Conservation (phyloP, 441 rosid species). For the Aleurites moluccanus region DNA sequence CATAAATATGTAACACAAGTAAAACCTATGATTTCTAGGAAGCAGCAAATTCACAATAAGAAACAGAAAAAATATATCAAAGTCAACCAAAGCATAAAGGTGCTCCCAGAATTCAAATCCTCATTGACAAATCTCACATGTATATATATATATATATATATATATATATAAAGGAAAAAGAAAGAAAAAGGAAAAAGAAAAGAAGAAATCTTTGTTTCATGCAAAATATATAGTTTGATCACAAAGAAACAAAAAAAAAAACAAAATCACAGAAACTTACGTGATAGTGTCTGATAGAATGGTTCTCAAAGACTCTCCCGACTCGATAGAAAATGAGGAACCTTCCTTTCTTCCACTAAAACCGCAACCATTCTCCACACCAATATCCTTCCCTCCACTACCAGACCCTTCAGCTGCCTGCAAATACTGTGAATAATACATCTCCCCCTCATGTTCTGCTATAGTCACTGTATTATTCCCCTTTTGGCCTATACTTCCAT, state of each 20-base stretch:
- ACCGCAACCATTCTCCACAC: slow-evolving; percentile 54
- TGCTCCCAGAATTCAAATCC: not conserved
- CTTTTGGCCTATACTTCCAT: slow-evolving; percentile 33
- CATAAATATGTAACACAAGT: slow-evolving; percentile 19
- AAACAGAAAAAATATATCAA: not conserved
- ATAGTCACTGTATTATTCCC: slow-evolving; percentile 44
- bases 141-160: no score
- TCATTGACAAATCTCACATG: not conserved
- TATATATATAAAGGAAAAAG: no score
- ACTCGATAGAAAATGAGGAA: slow-evolving; percentile 42
- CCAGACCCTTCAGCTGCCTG: slow-evolving; percentile 48
- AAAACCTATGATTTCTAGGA: not conserved
- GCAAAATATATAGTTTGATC: not conserved
- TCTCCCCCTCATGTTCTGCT: slow-evolving; percentile 60
- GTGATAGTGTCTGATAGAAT: slow-evolving; percentile 77
- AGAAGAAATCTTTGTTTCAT: not conserved
- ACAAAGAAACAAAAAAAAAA: not conserved
- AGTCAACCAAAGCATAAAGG: not conserved
- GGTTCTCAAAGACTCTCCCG: slow-evolving; percentile 69
- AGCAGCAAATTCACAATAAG: not conserved
- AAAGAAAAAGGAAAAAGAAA: no score
- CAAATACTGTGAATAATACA: slow-evolving; percentile 57
- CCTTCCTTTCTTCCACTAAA: slow-evolving; percentile 76
- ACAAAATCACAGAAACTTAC: slow-evolving; percentile 45
- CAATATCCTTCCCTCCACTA: slow-evolving; percentile 48